These are phyloP conservation scores for Neodidymelliopsis sp. DNA, from an alignment of 2,329 filamentous ascomycete genomes.

Conservation along the genomic window DNA sequence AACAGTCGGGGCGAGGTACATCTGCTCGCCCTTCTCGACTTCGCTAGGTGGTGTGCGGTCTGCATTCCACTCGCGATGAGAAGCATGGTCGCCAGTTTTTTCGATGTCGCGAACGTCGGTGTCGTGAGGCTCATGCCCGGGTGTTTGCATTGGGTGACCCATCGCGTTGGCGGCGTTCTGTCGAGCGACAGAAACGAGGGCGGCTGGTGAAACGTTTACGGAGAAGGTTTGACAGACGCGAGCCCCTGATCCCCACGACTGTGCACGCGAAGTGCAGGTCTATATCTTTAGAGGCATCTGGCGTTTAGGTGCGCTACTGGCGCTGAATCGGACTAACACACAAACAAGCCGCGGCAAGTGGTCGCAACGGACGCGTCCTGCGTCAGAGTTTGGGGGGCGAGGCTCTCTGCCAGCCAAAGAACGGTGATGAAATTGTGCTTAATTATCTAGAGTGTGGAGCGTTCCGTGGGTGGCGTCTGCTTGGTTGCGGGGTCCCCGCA, in stretches of 20 bases:
- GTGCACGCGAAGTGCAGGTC: conserved; percentile 8
- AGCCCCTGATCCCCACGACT: conserved; percentile 3
- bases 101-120: conserved; percentile 10
- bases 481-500: conserved; percentile 13
- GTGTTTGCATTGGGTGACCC: conserved; percentile 19
- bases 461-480: conserved; percentile 6
- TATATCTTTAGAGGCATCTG: conserved; percentile 9
- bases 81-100: conserved; percentile 1
- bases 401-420: not conserved
- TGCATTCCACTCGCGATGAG: conserved; percentile 20
- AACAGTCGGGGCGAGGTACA: conserved; percentile 15
- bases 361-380: conserved; percentile 1
- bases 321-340: not conserved
- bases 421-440: conserved; percentile 1
- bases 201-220: conserved; percentile 11
- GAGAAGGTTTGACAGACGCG: conserved; percentile 8
- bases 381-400: conserved; percentile 4
- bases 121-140: conserved; percentile 14
- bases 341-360: conserved; percentile 17
- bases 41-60: conserved; percentile 28
- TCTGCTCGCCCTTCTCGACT: conserved; percentile 24
- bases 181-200: not conserved
- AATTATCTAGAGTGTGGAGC: conserved; percentile 2
- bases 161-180: not conserved
- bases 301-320: conserved; percentile 4